Conservation (phyloP, 2,329 filamentous ascomycete genomes). For the Aureobasidium sp. region DNA sequence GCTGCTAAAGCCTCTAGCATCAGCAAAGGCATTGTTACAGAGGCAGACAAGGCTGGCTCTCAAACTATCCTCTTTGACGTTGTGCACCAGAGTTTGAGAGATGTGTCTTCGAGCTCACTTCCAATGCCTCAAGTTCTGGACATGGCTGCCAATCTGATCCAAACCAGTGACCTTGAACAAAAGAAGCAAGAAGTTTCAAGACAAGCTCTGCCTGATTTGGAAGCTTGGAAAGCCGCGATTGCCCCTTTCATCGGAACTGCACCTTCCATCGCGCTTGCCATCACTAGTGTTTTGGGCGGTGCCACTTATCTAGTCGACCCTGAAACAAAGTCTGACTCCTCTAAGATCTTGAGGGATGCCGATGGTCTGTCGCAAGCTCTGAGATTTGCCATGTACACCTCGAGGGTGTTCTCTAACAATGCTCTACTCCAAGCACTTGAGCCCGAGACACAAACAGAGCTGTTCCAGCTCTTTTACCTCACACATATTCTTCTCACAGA, state of each 20-base stretch:
- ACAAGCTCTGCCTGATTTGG: conserved; percentile 32
- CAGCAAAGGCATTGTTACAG: conserved; percentile 20
- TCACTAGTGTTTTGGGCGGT: conserved; percentile 78
- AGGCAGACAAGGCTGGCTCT: conserved; percentile 35
- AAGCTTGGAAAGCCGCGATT: conserved; percentile 73
- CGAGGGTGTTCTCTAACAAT: conserved; percentile 59
- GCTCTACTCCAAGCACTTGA: conserved; percentile 38
- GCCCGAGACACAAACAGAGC: conserved; percentile 37
- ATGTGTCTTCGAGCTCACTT: conserved; percentile 45
- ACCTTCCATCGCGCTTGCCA: conserved; percentile 71
- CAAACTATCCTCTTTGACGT: conserved; percentile 57
- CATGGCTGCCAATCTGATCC: conserved; percentile 56
- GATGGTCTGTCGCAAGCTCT: conserved; percentile 77
- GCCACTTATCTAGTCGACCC: conserved; percentile 68
- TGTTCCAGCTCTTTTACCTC: conserved; percentile 60
- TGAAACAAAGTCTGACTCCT: not conserved
- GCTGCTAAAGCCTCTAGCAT: conserved; percentile 43
- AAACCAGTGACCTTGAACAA: conserved; percentile 27
- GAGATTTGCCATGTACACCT: conserved; percentile 78
- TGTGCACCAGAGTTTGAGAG: conserved; percentile 56
- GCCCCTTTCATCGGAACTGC: conserved; percentile 56
- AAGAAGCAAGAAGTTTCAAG: conserved; percentile 23
- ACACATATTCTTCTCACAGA: conserved; percentile 65
- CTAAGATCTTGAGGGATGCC: conserved; percentile 62
- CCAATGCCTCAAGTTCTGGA: conserved; percentile 64